Conservation (phyloP, 2,329 filamentous ascomycete species). For the Colletotrichum salicis region DNA sequence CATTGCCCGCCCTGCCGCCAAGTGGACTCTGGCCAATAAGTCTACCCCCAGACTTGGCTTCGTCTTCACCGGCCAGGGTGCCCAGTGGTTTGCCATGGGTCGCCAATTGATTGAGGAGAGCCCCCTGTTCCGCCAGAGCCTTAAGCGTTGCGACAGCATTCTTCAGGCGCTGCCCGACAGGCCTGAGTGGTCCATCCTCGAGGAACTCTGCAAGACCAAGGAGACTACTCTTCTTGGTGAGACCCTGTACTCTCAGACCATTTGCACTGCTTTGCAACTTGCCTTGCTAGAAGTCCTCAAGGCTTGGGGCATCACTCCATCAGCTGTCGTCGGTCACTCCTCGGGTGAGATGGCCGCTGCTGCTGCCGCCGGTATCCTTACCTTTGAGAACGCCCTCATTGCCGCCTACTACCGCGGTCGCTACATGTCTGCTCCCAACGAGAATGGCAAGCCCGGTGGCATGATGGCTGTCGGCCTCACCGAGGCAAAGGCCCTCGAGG, state of each 20-base stretch:
- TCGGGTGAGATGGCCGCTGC: conserved; percentile 57
- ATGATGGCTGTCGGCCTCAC: conserved; percentile 52
- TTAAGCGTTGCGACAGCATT: conserved; percentile 42
- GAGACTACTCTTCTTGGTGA: conserved; percentile 37
- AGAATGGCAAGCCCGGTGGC: conserved; percentile 41
- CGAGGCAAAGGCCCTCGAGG: conserved; percentile 38
- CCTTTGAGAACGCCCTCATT: conserved; percentile 44
- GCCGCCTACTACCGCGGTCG: conserved; percentile 43
- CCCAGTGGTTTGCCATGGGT: conserved; percentile 42
- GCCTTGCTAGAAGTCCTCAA: not conserved
- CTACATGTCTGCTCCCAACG: conserved; percentile 44
- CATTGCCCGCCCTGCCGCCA: conserved; percentile 33
- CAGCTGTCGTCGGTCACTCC: conserved; percentile 53
- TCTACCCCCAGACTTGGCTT: conserved; percentile 37
- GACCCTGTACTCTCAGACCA: conserved; percentile 47
- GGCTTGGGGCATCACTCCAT: conserved; percentile 42
- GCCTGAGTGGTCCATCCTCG: conserved; percentile 44
- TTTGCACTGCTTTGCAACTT: conserved; percentile 16
- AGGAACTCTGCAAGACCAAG: conserved; percentile 46
- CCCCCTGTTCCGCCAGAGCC: conserved; percentile 42
- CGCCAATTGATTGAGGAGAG: conserved; percentile 39
- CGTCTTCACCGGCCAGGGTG: conserved; percentile 43
- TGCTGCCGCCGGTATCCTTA: conserved; percentile 49
- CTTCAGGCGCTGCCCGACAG: conserved; percentile 43
- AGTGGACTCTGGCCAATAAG: conserved; percentile 37